Evolutionary conservation across 2,329 filamentous ascomycete species (phyloP).

Genomic region (Coniochaeta prunicola): DNA sequence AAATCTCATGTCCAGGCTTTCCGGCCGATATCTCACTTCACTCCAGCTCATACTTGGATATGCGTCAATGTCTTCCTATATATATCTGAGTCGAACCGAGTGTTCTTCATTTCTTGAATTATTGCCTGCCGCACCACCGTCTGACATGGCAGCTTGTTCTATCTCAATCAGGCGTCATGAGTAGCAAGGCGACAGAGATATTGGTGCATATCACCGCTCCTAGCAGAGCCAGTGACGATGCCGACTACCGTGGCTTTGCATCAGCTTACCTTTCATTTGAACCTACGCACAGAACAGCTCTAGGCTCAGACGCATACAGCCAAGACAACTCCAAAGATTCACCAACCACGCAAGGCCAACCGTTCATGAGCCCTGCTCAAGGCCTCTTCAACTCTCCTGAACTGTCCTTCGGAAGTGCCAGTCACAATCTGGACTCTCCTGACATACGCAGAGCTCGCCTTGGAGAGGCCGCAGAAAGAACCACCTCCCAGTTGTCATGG

Average conservation of each 20-base stretch:
- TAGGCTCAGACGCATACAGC: background rate
- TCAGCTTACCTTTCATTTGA: constrained; percentile 43
- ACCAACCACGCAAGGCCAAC: background rate
- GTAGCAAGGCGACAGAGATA: constrained; percentile 37
- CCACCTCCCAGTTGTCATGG: constrained; percentile 28
- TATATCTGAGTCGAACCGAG: no score
- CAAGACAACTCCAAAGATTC: background rate
- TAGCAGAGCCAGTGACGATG: constrained; percentile 39
- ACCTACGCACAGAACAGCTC: constrained; percentile 15
- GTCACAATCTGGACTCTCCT: constrained; percentile 20
- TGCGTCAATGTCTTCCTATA: no score
- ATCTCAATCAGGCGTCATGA: background rate
- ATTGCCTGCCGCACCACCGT: no score
- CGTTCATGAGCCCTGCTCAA: background rate
- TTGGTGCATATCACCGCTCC: constrained; percentile 49
- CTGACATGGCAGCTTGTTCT: background rate
- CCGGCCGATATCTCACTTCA: no score
- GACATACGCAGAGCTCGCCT: constrained; percentile 4
- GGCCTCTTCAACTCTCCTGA: constrained; percentile 12
- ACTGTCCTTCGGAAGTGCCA: constrained; percentile 22
- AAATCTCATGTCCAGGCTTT: no score
- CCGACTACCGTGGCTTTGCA: constrained; percentile 40
- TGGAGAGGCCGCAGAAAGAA: constrained; percentile 1
- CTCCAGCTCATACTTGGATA: no score
- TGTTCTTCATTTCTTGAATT: no score